Conservation (phyloP, 768 basidiomycete species). For the Inosperma sp. region DNA sequence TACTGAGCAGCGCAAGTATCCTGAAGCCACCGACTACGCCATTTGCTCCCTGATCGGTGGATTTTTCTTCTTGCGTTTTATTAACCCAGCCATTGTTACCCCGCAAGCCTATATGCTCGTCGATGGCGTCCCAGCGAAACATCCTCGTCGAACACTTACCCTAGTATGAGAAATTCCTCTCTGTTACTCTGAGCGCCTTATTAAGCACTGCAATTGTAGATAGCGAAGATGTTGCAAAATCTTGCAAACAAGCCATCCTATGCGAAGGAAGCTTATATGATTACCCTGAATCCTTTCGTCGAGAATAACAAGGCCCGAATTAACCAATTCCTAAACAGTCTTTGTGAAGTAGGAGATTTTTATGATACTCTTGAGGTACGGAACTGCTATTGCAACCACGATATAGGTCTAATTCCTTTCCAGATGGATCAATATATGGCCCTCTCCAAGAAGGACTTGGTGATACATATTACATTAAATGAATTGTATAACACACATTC, state of each 20-base stretch:
- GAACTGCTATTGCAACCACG: too few species aligned
- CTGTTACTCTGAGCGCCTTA: not conserved
- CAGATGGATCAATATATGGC: slow-evolving; percentile 99
- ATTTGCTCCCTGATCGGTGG: slow-evolving; percentile 98
- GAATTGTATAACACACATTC: slow-evolving; percentile 99
- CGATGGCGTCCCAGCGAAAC: slow-evolving; percentile 95
- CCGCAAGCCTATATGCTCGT: slow-evolving; percentile 99
- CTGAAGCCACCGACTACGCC: slow-evolving; percentile 96
- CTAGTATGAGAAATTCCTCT: slow-evolving; percentile 49
- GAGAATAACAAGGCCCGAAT: slow-evolving; percentile 98
- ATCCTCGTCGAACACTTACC: slow-evolving; percentile 93
- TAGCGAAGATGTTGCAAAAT: slow-evolving; percentile 99
- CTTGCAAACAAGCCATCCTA: slow-evolving; percentile 98
- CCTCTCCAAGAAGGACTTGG: slow-evolving; percentile 95
- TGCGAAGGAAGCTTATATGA: slow-evolving; percentile 98
- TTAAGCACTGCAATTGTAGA: slow-evolving; percentile 42
- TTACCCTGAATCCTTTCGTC: slow-evolving; percentile 95
- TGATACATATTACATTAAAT: slow-evolving; percentile 98
- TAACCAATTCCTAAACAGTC: slow-evolving; percentile 92
- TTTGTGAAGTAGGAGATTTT: slow-evolving; percentile 99
- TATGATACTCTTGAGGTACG: slow-evolving; percentile 99
- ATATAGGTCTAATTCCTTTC: slow-evolving; percentile 4
- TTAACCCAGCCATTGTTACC: slow-evolving; percentile 98
- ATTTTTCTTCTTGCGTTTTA: slow-evolving; percentile 99
- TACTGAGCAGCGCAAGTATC: slow-evolving; percentile 81